phyloP scores from a whole-genome alignment of 805 yeast species.

The Sugiyamaella floridensis region DNA sequence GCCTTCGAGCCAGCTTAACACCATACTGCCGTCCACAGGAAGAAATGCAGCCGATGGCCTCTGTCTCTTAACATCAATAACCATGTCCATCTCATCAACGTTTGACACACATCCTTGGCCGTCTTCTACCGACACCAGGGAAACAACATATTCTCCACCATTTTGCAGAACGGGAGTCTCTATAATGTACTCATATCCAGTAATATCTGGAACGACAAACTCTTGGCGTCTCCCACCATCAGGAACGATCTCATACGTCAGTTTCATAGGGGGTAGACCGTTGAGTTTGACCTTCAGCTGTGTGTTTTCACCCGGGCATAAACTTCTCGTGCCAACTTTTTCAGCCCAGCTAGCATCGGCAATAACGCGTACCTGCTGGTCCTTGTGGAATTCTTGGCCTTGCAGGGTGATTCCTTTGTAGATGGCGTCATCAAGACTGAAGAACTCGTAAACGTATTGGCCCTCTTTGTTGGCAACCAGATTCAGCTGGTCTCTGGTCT shows the following conservation, averaged over 20 bases:
- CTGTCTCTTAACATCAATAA: slow-evolving; percentile 61
- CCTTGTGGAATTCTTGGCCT: slow-evolving; percentile 18
- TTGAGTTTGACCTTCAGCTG: slow-evolving; percentile 51
- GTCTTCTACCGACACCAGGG: slow-evolving; percentile 62
- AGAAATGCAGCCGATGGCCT: slow-evolving; percentile 53
- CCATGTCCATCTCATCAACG: slow-evolving; percentile 54
- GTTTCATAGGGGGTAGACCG: slow-evolving; percentile 74
- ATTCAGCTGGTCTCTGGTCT: slow-evolving; percentile 47
- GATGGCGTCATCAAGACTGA: slow-evolving; percentile 55
- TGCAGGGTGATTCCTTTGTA: slow-evolving; percentile 35
- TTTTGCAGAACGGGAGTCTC: slow-evolving; percentile 46
- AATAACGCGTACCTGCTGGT: slow-evolving; percentile 31
- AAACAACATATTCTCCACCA: slow-evolving; percentile 71
- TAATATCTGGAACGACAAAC: slow-evolving; percentile 38
- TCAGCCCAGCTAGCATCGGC: slow-evolving; percentile 35
- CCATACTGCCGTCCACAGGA: slow-evolving; percentile 31
- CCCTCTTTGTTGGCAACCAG: slow-evolving; percentile 82
- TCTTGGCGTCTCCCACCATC: slow-evolving; percentile 45
- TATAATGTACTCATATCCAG: slow-evolving; percentile 35
- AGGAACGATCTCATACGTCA: slow-evolving; percentile 63
- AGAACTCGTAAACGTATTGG: slow-evolving; percentile 65
- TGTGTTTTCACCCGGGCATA: slow-evolving; percentile 44
- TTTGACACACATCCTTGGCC: slow-evolving; percentile 73
- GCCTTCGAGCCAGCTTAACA: slow-evolving; percentile 42
- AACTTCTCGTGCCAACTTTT: slow-evolving; percentile 18